Percentiles rank a stretch among this genome's conserved stretches.
Evolutionary conservation across 225 moss, liverwort and hornwort genomes (phyloP).

Genomic region (Pseudisothecium myosuroides): DNA sequence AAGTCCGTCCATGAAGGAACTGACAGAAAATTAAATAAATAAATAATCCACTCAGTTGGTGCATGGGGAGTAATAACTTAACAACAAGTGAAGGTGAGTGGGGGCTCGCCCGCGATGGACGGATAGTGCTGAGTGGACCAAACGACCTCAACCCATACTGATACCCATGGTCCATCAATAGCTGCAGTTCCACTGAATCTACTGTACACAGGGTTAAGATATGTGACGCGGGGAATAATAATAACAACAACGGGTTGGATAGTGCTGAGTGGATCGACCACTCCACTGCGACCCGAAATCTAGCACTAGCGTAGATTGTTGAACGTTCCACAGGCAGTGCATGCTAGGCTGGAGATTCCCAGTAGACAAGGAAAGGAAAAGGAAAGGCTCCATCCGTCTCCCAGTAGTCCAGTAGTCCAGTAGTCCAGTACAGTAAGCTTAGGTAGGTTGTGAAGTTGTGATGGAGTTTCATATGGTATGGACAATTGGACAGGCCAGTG

Average conservation of each 20-base stretch:
- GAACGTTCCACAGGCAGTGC: background rate
- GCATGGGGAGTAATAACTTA: background rate
- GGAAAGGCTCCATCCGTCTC: no score
- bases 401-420: no score
- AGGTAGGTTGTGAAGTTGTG: no score
- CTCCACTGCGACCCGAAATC: background rate
- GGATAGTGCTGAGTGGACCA: background rate
- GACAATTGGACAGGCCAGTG: background rate
- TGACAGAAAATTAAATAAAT: background rate
- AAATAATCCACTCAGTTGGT: background rate
- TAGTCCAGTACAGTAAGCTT: no score
- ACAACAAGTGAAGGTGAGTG: no score
- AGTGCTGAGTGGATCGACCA: background rate
- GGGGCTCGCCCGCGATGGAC: no score
- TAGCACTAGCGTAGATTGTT: accelerated
- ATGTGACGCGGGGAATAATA: background rate
- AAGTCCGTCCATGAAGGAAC: background rate
- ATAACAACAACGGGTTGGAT: background rate
- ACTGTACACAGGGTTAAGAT: background rate
- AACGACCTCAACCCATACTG: background rate
- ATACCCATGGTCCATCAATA: background rate
- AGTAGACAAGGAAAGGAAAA: background rate
- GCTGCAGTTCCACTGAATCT: no score
- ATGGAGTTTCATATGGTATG: background rate
- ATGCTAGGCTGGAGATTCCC: background rate